A percentile compares a stretch with the other conserved stretches of the same genome.
phyloP scores from a whole-genome alignment of 164 flowering plant species.

The Santalum album region DNA sequence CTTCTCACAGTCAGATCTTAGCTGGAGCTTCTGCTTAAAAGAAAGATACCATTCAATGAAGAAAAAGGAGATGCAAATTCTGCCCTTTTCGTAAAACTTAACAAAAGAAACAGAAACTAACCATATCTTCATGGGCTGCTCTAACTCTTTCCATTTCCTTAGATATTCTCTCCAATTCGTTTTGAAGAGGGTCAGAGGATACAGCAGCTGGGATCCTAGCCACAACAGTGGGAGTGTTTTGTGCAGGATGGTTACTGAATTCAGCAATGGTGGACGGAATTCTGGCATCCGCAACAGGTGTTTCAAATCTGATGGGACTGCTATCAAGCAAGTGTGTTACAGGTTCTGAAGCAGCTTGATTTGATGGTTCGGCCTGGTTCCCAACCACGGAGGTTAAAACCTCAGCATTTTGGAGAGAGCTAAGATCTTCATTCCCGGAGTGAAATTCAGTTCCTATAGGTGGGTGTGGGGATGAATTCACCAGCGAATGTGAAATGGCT shows the following conservation, averaged over 20 bases:
- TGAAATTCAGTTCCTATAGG: slow-evolving; percentile 6
- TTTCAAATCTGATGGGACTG: slow-evolving; percentile 7
- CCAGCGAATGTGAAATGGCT: too few relatives aligned
- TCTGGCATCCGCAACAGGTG: slow-evolving; percentile 11
- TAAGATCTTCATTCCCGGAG: slow-evolving; percentile 5
- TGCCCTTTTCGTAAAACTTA: background rate
- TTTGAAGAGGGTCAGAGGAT: slow-evolving; percentile 49
- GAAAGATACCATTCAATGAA: slow-evolving; percentile 1
- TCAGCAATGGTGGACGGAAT: slow-evolving; percentile 10
- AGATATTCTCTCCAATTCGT: slow-evolving; percentile 40
- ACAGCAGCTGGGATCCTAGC: slow-evolving; percentile 11
- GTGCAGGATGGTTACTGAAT: slow-evolving; percentile 12
- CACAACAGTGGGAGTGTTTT: slow-evolving; percentile 12
- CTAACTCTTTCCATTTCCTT: slow-evolving; percentile 33
- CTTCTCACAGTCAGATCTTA: slow-evolving; percentile 53
- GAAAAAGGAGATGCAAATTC: background rate
- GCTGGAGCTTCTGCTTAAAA: slow-evolving; percentile 38
- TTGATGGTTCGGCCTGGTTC: slow-evolving; percentile 10
- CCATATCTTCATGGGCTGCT: slow-evolving; percentile 45
- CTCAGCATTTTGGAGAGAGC: slow-evolving; percentile 8
- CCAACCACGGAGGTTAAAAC: slow-evolving; percentile 6
- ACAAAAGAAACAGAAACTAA: slow-evolving; percentile 17
- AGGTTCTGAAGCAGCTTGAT: slow-evolving; percentile 14
- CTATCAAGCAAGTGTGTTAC: background rate
- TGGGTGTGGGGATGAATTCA: too few relatives aligned